Base-by-base conservation (phyloP, 352 stramenopile genomes). In the Phytophthora multivora region DNA sequence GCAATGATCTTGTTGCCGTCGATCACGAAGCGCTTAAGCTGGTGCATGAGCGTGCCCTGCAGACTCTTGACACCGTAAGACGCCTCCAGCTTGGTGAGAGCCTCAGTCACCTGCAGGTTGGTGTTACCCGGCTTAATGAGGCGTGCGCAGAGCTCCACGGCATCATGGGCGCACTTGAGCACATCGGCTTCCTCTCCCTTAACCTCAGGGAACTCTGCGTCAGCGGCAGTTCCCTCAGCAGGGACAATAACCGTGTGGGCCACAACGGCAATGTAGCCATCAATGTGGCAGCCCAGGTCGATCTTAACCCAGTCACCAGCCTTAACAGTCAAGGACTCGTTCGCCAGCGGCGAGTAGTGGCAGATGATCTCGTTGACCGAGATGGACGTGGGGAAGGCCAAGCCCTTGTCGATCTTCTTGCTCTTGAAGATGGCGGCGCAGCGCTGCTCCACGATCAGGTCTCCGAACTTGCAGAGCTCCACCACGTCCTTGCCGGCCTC, bases 231-330 rank as follows among this genome's bases (percentile, higher is more conserved):
- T 12, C 81, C 83, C 38, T 96, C 83, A 9, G 82, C 81, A 3
- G 83, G 83, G n/a, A 99, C 96, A 23, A 99, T 90, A 18, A 93
- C 76, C 40, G 98, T 99, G 84, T 99, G 98, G 8, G 97, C 98
- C 11, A 97, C 96, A 7, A 99, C 94, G 16, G 97, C 97, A 67
- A 99, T 98, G 89, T 98, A 99, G 57, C 98, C 98, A 72, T 99
- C 98, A 70, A 99, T 98, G 88, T 99, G 98, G 77, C 96, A 99
- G 51, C 97, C 98, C 40, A 99, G 73, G 85, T 99, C 98, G 63
- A 96, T 94, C 74, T 96, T 96, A 63, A 96, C 88, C 86, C 86
- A 94, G 74, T 96, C 88, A 33, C 88, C 88, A 13, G 83, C 88
- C 75, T 93, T 77, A 23, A 96, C 62, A 30, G 38, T 63, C 38